Evolutionary conservation across 495 filamentous ascomycete genomes (phyloP).

Genomic region (Podospora conica): DNA sequence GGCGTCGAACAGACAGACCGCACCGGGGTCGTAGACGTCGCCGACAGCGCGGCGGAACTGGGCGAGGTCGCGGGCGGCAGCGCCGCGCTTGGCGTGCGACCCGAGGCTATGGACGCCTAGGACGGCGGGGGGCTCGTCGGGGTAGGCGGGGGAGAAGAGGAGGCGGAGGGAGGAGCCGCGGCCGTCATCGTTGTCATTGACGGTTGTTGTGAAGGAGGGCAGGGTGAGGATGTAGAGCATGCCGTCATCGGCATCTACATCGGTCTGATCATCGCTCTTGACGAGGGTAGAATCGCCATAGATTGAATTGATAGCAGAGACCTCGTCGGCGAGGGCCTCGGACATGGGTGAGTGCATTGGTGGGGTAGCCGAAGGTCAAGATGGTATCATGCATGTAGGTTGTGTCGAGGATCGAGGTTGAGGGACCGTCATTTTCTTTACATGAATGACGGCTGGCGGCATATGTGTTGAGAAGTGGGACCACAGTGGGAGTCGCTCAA

Average conservation of each 20-base stretch:
- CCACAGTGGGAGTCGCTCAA: background rate
- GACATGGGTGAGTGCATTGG: slow-evolving; percentile 44
- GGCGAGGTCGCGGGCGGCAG: slow-evolving; percentile 59
- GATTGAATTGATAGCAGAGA: slow-evolving; percentile 88
- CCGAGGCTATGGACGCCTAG: slow-evolving; percentile 60
- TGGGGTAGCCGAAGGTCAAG: slow-evolving; percentile 14
- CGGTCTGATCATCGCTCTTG: slow-evolving; percentile 13
- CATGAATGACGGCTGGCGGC: background rate
- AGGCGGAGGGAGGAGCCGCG: slow-evolving; percentile 48
- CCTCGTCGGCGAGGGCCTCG: slow-evolving; percentile 75
- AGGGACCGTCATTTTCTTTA: background rate
- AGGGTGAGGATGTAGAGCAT: slow-evolving; percentile 46
- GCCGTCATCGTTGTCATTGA: background rate
- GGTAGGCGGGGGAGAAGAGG: slow-evolving; percentile 67
- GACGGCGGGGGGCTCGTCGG: slow-evolving; percentile 58
- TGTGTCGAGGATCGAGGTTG: no score
- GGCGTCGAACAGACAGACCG: slow-evolving; percentile 83
- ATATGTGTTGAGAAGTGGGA: background rate
- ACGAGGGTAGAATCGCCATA: slow-evolving; percentile 66
- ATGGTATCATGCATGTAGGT: background rate
- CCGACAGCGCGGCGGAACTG: slow-evolving; percentile 60
- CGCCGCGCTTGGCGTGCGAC: slow-evolving; percentile 54
- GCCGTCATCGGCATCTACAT: slow-evolving; percentile 16
- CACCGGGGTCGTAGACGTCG: slow-evolving; percentile 60
- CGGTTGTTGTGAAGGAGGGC: slow-evolving; percentile 38